Conservation (phyloP, 2,329 filamentous ascomycete genomes). For the Metarhizium robertsii region DNA sequence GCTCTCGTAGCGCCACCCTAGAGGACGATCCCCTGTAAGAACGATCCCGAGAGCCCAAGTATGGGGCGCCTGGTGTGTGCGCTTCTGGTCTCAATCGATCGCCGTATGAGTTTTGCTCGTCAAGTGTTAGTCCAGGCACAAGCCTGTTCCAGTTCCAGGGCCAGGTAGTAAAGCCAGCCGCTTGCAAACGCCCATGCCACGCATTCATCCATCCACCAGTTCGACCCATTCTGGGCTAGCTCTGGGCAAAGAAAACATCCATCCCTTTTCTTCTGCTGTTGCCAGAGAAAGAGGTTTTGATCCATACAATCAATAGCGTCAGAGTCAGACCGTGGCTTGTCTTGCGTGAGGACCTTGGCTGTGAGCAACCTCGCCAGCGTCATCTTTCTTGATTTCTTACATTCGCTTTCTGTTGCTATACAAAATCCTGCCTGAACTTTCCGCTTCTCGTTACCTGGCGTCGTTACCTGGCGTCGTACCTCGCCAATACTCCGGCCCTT, state of each 20-base stretch:
- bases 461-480: background rate
- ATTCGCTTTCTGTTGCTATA: constrained; percentile 1
- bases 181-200: background rate
- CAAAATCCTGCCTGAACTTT: background rate
- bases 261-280: constrained; percentile 6
- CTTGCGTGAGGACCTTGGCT: background rate
- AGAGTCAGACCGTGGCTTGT: constrained; percentile 1
- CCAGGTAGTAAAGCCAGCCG: background rate
- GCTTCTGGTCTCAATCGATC: constrained; percentile 1
- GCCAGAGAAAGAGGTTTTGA: background rate
- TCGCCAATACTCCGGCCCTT: background rate
- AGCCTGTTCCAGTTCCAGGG: background rate
- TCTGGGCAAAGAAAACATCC: constrained; percentile 7
- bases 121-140: background rate
- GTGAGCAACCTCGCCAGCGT: background rate
- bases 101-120: background rate
- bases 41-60: background rate
- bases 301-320: background rate
- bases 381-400: constrained; percentile 1
- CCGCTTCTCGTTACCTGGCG: background rate
- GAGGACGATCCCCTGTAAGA: background rate
- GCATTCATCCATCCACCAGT: background rate
- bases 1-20: background rate
- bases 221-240: background rate
- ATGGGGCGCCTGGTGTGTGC: constrained; percentile 6